A percentile compares a stretch with the other conserved stretches of the same genome.
These are phyloP conservation scores for Phytophthora sansomeana DNA, from an alignment of 352 stramenopile genomes.

Conservation along the genomic window DNA sequence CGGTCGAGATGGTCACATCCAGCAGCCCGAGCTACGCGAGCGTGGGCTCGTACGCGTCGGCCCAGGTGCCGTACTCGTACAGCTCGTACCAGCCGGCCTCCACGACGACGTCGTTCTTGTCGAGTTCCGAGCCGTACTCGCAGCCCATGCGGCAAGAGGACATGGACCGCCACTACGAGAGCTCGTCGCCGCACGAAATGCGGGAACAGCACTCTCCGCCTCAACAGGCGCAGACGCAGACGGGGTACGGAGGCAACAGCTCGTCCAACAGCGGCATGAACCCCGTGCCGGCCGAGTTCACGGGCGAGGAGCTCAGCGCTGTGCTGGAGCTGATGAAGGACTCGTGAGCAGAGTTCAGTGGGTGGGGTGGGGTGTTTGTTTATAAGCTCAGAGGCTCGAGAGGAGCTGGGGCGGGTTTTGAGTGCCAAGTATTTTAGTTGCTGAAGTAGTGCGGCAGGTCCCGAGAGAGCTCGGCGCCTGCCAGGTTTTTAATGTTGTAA, in stretches of 20 bases:
- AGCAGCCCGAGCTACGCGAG: slow-evolving; percentile 26
- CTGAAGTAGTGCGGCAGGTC: slow-evolving; percentile 14
- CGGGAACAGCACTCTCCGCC: slow-evolving; percentile 27
- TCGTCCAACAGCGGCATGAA: slow-evolving; percentile 27
- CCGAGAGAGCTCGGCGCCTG: background rate
- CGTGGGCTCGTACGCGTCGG: slow-evolving; percentile 23
- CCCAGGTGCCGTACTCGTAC: slow-evolving; percentile 40
- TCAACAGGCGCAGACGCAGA: slow-evolving; percentile 33
- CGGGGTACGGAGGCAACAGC: slow-evolving; percentile 35
- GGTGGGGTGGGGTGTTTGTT: slow-evolving; percentile 18
- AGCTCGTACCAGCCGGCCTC: slow-evolving; percentile 42
- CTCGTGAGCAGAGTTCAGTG: slow-evolving; percentile 24
- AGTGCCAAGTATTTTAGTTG: slow-evolving; percentile 37
- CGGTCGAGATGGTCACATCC: slow-evolving; percentile 30
- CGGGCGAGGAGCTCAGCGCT: slow-evolving; percentile 56
- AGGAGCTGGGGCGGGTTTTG: background rate
- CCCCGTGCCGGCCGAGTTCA: slow-evolving; percentile 44
- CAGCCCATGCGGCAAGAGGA: slow-evolving; percentile 42
- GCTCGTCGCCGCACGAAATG: slow-evolving; percentile 41
- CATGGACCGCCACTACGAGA: slow-evolving; percentile 43
- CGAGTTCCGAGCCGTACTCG: slow-evolving; percentile 39
- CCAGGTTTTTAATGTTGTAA: slow-evolving; percentile 38
- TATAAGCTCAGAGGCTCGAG: slow-evolving; percentile 30
- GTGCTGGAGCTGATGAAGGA: slow-evolving; percentile 63
- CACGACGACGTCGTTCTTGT: slow-evolving; percentile 37